phyloP scores from a whole-genome alignment of 345 rosid genomes.

The Aquilaria yunnanensis region DNA sequence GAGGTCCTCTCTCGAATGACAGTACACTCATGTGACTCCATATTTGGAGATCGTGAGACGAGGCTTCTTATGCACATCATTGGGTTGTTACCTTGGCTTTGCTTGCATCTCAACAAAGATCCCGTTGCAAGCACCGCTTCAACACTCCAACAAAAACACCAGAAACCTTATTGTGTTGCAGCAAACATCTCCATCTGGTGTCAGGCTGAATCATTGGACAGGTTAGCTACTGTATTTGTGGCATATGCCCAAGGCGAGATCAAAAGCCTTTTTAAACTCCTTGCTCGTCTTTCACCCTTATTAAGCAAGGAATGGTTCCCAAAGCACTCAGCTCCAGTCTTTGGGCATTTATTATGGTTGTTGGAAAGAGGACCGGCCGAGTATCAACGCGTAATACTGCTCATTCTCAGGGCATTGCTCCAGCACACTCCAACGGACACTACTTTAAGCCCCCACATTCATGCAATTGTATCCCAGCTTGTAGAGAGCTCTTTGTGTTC shows the following conservation, averaged over 20 bases:
- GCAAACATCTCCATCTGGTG: slow-evolving; percentile 75
- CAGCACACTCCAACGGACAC: slow-evolving; percentile 97
- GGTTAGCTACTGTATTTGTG: slow-evolving; percentile 56
- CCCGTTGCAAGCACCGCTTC: slow-evolving; percentile 44
- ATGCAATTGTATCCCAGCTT: slow-evolving; percentile 82
- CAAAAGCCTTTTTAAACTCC: slow-evolving; percentile 62
- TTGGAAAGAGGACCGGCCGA: slow-evolving; percentile 90
- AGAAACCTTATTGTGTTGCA: slow-evolving; percentile 78
- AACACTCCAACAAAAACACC: slow-evolving; percentile 71
- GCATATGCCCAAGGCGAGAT: slow-evolving; percentile 71
- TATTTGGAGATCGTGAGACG: slow-evolving; percentile 82
- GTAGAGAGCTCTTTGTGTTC: slow-evolving; percentile 88
- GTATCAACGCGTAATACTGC: slow-evolving; percentile 78
- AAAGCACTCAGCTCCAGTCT: slow-evolving; percentile 83
- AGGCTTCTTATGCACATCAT: slow-evolving; percentile 91
- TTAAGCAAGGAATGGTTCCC: slow-evolving; percentile 87
- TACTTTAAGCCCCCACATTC: slow-evolving; percentile 90
- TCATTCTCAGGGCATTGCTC: slow-evolving; percentile 81
- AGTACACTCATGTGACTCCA: slow-evolving; percentile 83
- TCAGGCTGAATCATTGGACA: slow-evolving; percentile 62
- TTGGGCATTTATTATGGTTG: slow-evolving; percentile 75
- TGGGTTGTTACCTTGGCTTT: slow-evolving; percentile 92
- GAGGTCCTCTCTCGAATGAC: slow-evolving; percentile 79
- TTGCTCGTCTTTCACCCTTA: slow-evolving; percentile 71
- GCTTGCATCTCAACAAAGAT: slow-evolving; percentile 76